phyloP scores from a whole-genome alignment of 129 eudicot species.

The Chrysanthemum lavandulifolium region DNA sequence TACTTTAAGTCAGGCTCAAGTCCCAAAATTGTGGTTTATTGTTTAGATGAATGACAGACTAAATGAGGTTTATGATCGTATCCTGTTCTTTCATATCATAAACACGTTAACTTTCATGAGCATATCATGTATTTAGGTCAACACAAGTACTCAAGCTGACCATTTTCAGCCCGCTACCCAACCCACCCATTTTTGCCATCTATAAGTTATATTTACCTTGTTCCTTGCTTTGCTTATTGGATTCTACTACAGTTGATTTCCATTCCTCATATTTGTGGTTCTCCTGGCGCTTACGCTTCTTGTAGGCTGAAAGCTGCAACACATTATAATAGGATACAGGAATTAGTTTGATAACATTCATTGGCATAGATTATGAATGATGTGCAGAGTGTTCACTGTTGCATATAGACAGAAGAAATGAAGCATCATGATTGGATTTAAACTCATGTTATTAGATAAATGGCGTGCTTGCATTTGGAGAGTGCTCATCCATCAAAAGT shows the following conservation, averaged over 20 bases:
- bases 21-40: neutral
- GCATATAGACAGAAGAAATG: neutral
- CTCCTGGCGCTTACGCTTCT: constrained; percentile 77
- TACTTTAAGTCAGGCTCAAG: neutral
- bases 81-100: neutral
- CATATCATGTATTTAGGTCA: neutral
- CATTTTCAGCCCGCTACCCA: no score
- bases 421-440: neutral
- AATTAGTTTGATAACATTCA: constrained; percentile 8
- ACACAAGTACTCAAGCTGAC: neutral
- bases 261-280: constrained; percentile 65
- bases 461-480: neutral
- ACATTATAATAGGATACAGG: neutral
- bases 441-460: neutral
- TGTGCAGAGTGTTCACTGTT: neutral
- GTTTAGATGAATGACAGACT: neutral
- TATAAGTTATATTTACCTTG: constrained; percentile 43
- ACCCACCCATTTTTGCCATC: neutral
- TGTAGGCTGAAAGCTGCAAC: constrained; percentile 67
- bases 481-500: neutral
- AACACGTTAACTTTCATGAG: neutral
- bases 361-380: constrained; percentile 1
- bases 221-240: constrained; percentile 50
- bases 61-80: constrained; percentile 4
- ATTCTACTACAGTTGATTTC: constrained; percentile 68